Evolutionary conservation across 345 rosid genomes (phyloP), one percentile per base, ranked within the genome.

Genomic region (Murraya koenigii): DNA sequence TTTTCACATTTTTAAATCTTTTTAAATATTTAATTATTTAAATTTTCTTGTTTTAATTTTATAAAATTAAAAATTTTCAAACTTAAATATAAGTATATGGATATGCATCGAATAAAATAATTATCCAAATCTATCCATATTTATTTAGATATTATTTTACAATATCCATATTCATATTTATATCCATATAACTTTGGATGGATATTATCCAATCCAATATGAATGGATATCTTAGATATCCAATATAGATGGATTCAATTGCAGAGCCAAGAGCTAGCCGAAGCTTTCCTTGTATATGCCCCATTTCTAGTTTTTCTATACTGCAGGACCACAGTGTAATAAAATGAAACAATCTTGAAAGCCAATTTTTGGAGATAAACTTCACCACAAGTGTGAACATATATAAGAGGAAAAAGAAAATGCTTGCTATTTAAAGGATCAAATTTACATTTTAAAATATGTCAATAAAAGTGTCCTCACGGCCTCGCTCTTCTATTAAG

Each of bases 201-300:
- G 52, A 87, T 84, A 81, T 89, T 82, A 14, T 84, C 78, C 79
- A 83, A 87, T 22, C 86, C 87, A 38, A 81, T 79, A 66, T 81
- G 82, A 63, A 80, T 87, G 81, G 80, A 80, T 60, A 92, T 79
- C 83, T 88, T 86, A 74, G 97, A 94, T 83, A 84, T 92, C 97
- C 93, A 6, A 93, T 89, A 19, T 97, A 82, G 47, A 88, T 97
- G 26, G 84, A 92, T 80, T 93, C 98, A 86, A 90, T 93, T 74
- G 89, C 83, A 0, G 83, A 83, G 73, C 97, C 94, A 63, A 91
- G 80, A 75, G 88, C 90, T 54, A 84, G 85, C 63, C 89, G 83
- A 52, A 93, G 79, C 87, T 81, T 90, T 87, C 78, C 74, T 63
- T 85, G 89, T 59, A 90, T 76, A 82, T 83, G 88, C 65, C 84